Evolutionary conservation across 1,139 yeast species (phyloP).

Genomic region (Arxiozyma heterogenica): DNA sequence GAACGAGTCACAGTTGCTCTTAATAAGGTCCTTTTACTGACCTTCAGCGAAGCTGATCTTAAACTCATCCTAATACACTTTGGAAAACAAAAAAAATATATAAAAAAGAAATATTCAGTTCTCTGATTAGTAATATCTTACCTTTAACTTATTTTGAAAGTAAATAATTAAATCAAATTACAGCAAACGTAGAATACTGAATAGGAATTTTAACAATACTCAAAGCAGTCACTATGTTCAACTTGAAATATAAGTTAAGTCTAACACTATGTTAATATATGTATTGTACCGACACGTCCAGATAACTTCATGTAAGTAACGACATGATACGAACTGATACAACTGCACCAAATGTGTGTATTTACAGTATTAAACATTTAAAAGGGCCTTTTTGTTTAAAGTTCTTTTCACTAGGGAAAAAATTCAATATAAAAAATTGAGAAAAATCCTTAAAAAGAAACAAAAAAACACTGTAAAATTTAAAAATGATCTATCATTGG

Average conservation of each 20-base stretch:
- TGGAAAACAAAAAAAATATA: neutral
- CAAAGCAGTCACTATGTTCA: neutral
- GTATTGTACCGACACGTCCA: neutral
- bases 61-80: neutral
- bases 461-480: neutral
- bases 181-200: neutral
- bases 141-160: neutral
- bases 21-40: neutral
- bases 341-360: neutral
- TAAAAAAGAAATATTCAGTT: neutral
- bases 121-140: neutral
- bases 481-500: slow-evolving; percentile 1
- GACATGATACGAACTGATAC: neutral
- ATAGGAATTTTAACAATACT: no score
- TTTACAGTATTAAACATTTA: neutral
- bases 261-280: no score
- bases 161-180: neutral
- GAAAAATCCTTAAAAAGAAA: neutral
- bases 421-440: neutral
- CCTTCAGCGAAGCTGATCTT: neutral
- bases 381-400: no score
- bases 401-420: neutral
- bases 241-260: no score
- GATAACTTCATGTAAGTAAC: neutral
- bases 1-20: neutral